Base-by-base conservation (phyloP, 805 yeast species). In the Nakazawaea wickerhamii region DNA sequence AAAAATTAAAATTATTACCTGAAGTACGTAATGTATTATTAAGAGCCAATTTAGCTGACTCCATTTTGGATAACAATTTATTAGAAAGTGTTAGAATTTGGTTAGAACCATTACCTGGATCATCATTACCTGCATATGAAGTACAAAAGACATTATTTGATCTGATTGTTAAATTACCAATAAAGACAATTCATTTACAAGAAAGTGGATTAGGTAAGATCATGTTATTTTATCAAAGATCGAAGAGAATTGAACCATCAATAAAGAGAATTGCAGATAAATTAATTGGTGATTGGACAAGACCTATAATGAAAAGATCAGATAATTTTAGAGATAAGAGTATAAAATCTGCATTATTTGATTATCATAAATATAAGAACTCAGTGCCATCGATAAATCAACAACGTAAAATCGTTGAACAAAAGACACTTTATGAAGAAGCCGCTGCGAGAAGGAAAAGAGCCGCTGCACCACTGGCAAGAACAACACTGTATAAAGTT, bases 101-200 rank as follows among this genome's bases (percentile, higher is more conserved):
- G 99, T 71, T 93, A 45, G 99, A 93, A 63, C 99, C 99, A 23
- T 72, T 93, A 54, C 99, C 99, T 3, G 98, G 95, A 70, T 95
- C 95, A 36, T 87, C 96, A 9, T 72, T 93, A 64, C 99, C 99
- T n/a, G 90, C 96, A 1, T 93, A 84, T 65, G 95, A 89, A 61
- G 91, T 93, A 50, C 99, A 93, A 61, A 87, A 84, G 60, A 90
- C 84, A 43, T 65, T 93, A 53, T 85, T 93, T 52, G 68, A 70
- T 15, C 84, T 95, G 28, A 66, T 93, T 44, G 71, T 75, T 25
- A 74, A 79, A 43, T 71, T 93, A 46, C 99, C 98, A 18, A 89
- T 93, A 58, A 91, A 91, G 66, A 91, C 98, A 2, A 93, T 88
- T 57, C 99, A 93, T 65, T 68, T 93, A 47, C 81, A 95, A 51